phyloP scores from a whole-genome alignment of 1,284 basidiomycete species.

The Chondrostereum purpureum region DNA sequence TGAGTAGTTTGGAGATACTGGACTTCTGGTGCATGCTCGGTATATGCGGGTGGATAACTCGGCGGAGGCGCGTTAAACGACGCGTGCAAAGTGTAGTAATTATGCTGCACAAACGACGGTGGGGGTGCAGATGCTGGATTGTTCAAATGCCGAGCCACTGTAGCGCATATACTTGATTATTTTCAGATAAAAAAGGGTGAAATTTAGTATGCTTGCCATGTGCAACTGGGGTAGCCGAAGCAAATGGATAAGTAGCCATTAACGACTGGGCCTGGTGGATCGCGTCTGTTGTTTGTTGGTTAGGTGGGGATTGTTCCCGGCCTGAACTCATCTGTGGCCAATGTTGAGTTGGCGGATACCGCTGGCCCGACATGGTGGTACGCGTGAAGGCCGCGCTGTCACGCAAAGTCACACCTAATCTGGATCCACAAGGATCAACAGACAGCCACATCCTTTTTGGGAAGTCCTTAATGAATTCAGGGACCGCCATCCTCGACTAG shows the following conservation, averaged over 20 bases:
- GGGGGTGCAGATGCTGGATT: slow-evolving; percentile 48
- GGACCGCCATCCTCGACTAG: too few relatives aligned
- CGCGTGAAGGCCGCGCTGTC: too few relatives aligned
- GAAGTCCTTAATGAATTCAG: too few relatives aligned
- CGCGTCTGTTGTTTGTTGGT: slow-evolving; percentile 3
- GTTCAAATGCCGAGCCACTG: slow-evolving; percentile 60
- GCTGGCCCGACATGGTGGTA: too few relatives aligned
- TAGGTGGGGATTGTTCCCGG: too few relatives aligned
- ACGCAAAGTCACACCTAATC: too few relatives aligned
- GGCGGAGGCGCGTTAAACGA: slow-evolving; percentile 30
- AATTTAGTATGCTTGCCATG: slow-evolving; percentile 6
- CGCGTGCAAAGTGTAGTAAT: slow-evolving; percentile 37
- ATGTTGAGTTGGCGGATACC: too few relatives aligned
- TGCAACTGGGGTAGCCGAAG: slow-evolving; percentile 8
- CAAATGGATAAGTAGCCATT: slow-evolving; percentile 9
- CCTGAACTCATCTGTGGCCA: too few relatives aligned
- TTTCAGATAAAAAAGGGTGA: too few relatives aligned
- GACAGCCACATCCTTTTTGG: too few relatives aligned
- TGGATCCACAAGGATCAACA: too few relatives aligned
- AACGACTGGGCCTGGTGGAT: slow-evolving; percentile 10
- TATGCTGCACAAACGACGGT: slow-evolving; percentile 54
- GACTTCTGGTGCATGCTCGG: slow-evolving; percentile 51
- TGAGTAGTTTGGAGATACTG: slow-evolving; percentile 39
- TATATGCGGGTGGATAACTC: slow-evolving; percentile 43
- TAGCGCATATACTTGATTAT: neutral